Conservation (phyloP, 371 early-diverging fungal genomes). For the Batkoa obscura region DNA sequence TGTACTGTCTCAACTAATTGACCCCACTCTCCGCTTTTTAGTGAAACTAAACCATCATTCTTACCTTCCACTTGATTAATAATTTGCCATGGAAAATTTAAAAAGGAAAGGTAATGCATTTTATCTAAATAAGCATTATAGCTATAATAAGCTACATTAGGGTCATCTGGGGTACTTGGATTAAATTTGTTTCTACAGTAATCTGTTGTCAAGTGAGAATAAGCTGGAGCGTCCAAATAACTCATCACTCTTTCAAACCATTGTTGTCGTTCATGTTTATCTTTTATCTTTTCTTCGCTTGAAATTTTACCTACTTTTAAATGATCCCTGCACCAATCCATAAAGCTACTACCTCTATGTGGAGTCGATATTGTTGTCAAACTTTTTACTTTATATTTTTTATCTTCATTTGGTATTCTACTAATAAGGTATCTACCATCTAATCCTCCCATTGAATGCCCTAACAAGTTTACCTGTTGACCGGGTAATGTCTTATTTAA, state of each 20-base stretch:
- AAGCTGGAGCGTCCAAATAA: conserved; percentile 69
- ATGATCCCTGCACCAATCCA: conserved; percentile 78
- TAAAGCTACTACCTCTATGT: conserved; percentile 72
- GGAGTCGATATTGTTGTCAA: conserved; percentile 80
- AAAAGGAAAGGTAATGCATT: conserved; percentile 10
- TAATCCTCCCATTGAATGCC: conserved; percentile 52
- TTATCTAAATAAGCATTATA: conserved; percentile 45
- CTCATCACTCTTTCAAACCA: conserved; percentile 4
- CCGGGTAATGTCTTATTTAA: neutral
- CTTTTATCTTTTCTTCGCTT: conserved; percentile 10
- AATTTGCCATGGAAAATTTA: conserved; percentile 20
- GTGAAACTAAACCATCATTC: conserved; percentile 78
- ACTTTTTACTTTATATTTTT: conserved; percentile 38
- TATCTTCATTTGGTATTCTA: conserved; percentile 30
- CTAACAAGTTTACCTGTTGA: conserved; percentile 12
- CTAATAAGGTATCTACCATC: conserved; percentile 70
- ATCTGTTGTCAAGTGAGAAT: conserved; percentile 67
- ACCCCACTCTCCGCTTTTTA: conserved; percentile 69
- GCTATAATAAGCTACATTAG: conserved; percentile 56
- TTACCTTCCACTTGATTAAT: conserved; percentile 53
- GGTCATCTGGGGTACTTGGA: conserved; percentile 59
- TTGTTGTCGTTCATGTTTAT: neutral
- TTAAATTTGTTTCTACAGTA: conserved; percentile 69
- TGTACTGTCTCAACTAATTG: conserved; percentile 55
- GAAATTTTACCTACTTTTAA: conserved; percentile 27